Evolutionary conservation across 2,329 filamentous ascomycete genomes (phyloP), one percentile per base, ranked within the genome.

Genomic region (Pseudocercospora musae): DNA sequence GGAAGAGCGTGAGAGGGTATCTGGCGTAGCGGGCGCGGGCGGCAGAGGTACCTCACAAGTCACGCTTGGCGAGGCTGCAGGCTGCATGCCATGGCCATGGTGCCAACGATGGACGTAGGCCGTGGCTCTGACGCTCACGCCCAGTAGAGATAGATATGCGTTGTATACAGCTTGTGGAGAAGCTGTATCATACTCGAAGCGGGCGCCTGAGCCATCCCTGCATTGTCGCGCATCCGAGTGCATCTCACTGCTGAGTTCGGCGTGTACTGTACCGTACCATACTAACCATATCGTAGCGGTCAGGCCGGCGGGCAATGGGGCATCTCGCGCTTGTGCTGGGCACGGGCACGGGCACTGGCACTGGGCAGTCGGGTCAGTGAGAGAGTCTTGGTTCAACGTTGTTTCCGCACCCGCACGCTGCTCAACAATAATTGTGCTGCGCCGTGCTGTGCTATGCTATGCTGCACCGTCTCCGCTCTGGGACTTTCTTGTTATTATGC

Each of bases 61-160:
- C 42, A 25, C 53, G 6, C 62, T 67, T 64, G 65, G 62, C 65
- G 48, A 37, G n/a, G 48, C 42, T 57, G 57, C 23, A 50, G 31
- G 20, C 48, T 27, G 48, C n/a, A 29, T 23, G n/a, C n/a, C n/a
- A n/a, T n/a, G n/a, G n/a, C n/a, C 55, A 58, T 62, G 50, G 58
- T 66, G 61, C 65, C 65, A 67, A 67, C 65, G 58, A n/a, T n/a
- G n/a, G n/a, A n/a, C n/a, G 50, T 49, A 58, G 58, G 29, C 49
- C 33, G 57, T 54, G 53, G 62, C 60, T 49, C 46, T 61, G 59
- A 56, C 29, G 29, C 29, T 31, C 29, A 31, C 29, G 29, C 29
- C 13, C n/a, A n/a, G n/a, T n/a, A n/a, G n/a, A n/a, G n/a, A n/a
- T n/a, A n/a, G n/a, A n/a, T n/a, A n/a, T n/a, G n/a, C n/a, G n/a